Percentiles rank a stretch among this genome's conserved stretches.
Evolutionary conservation across 2,329 filamentous ascomycete species (phyloP).

Genomic region (Aspergillus phoenicis): DNA sequence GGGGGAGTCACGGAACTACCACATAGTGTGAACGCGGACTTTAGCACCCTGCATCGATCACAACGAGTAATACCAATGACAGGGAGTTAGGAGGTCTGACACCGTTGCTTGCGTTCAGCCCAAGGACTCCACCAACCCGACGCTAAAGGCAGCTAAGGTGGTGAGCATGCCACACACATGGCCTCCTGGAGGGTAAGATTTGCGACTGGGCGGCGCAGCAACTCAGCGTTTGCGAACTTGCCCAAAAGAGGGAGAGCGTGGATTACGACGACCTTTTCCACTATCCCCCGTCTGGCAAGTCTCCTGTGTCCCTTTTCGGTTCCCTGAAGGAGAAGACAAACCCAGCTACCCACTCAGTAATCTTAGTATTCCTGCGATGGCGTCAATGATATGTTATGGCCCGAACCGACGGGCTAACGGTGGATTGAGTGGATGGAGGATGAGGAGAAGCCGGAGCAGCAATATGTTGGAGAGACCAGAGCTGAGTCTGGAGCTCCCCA

Average conservation of each 20-base stretch:
- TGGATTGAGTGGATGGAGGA: no score
- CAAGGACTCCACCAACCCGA: constrained; percentile 18
- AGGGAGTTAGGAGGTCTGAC: constrained; percentile 6
- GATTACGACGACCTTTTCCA: constrained; percentile 20
- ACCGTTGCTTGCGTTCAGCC: constrained; percentile 24
- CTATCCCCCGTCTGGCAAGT: constrained; percentile 16
- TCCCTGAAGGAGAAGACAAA: no score
- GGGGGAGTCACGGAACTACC: constrained; percentile 15
- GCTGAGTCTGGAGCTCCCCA: constrained; percentile 7
- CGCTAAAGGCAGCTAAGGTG: constrained; percentile 21
- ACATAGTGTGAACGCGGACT: constrained; percentile 15
- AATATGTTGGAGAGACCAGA: neutral
- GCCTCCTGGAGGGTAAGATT: constrained; percentile 9
- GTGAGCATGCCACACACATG: constrained; percentile 19
- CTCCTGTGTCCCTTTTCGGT: constrained; percentile 3
- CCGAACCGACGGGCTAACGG: no score
- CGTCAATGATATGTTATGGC: neutral
- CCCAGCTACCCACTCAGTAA: no score
- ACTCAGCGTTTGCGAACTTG: neutral
- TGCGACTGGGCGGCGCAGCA: constrained; percentile 1
- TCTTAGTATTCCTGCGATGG: neutral
- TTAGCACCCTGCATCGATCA: constrained; percentile 32
- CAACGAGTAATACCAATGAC: constrained; percentile 21
- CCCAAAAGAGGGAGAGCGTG: constrained; percentile 10
- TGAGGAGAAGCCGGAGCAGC: no score